Base-by-base conservation (phyloP, 371 early-diverging fungal genomes). In the Mortierella polycephala region DNA sequence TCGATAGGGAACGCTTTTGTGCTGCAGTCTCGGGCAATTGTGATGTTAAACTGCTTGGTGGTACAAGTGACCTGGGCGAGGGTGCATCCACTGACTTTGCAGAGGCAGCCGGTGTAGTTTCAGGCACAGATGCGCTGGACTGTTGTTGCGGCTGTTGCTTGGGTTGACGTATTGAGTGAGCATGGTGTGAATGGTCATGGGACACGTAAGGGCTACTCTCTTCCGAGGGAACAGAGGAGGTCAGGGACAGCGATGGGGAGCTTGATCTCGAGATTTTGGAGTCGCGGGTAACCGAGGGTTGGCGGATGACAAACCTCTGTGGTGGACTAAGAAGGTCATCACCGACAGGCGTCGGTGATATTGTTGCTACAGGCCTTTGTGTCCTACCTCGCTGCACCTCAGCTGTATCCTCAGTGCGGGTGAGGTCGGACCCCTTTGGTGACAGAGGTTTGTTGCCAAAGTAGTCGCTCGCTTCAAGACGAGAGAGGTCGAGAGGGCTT, bases 171-270 rank as follows among this genome's bases (percentile, higher is more conserved):
- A 59, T 45, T 9, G 67, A 67, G 37, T 73, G 74, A 20, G 62
- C 23, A 20, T 60, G 65, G 4, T 57, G 62, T 50, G 66, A 62
- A 18, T 69, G 64, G 4, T 30, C 30, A 30, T 30, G 30, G 30
- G 30, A 30, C 4, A 30, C 30, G 6, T 23, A 61, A 6, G 54
- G 18, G 20, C 67, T 67, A 18, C 71, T 57, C 57, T 63, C 64
- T 12, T 63, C 67, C 5, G 76, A 76, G 13, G 60, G 23, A 11
- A 67, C 44, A 12, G 76, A 76, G 2, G 71, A 63, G 2, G 64
- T 53, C 42, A 57, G 16, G 2, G 77, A 71, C 8, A 71, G 67
- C 7, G 77, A 63, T 7, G 64, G 66, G 9, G 79, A 69, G 30
- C 64, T 54, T 16, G 73, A 52, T 30, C 61, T 46, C 7, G 69